Percentiles rank a stretch among this genome's conserved stretches.
These are phyloP conservation scores for Fusarium mangiferae DNA, from an alignment of 2,329 filamentous ascomycete genomes.

Conservation along the genomic window DNA sequence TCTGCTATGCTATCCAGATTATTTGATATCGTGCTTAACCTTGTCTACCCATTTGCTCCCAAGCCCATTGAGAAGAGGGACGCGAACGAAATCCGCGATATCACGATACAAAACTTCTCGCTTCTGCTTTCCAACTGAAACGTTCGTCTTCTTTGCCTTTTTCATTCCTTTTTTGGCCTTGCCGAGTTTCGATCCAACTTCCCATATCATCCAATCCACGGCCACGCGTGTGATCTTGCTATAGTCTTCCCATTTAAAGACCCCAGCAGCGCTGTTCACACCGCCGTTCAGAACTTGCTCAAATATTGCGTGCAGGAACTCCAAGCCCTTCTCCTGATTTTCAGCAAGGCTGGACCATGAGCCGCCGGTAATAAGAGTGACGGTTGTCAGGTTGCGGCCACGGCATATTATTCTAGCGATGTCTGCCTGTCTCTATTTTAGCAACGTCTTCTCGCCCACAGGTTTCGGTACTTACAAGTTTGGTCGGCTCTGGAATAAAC, in stretches of 20 bases:
- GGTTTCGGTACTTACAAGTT: conserved; percentile 5
- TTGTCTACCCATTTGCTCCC: conserved; percentile 15
- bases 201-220: neutral
- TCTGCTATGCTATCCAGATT: neutral
- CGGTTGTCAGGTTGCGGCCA: neutral
- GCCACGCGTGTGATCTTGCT: conserved; percentile 11
- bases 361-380: conserved; percentile 5
- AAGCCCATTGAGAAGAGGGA: neutral
- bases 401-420: conserved; percentile 15
- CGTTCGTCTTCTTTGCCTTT: conserved; percentile 3
- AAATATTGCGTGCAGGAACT: neutral
- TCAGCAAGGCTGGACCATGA: neutral
- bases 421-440: neutral
- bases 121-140: neutral
- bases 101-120: conserved; percentile 17
- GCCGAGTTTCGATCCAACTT: conserved; percentile 16
- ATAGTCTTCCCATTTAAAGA: conserved; percentile 27
- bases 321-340: neutral
- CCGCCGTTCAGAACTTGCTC: neutral
- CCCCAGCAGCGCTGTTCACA: too few relatives aligned
- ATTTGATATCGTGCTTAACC: neutral
- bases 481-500: conserved; percentile 4
- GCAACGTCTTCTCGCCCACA: neutral
- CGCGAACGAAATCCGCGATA: neutral
- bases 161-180: conserved; percentile 8